Conservation (phyloP, 148 eudicot species). For the Cornus controversa region DNA sequence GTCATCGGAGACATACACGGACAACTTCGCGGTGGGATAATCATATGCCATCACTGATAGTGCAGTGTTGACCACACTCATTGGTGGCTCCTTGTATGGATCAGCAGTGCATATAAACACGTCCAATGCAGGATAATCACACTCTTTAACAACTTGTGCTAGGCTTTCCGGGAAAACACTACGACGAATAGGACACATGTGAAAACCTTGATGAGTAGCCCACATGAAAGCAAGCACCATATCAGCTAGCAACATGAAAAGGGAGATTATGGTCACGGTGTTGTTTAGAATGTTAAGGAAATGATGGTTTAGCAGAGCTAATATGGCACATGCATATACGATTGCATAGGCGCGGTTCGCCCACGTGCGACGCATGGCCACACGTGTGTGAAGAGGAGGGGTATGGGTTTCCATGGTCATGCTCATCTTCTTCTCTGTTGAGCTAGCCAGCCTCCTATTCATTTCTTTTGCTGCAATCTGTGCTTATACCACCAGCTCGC, state of each 20-base stretch:
- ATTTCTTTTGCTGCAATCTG: no score
- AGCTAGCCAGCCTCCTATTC: no score
- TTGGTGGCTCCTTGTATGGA: slow-evolving; percentile 6
- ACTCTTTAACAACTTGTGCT: neutral
- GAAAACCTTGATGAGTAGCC: neutral
- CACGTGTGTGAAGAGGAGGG: neutral
- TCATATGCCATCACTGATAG: neutral
- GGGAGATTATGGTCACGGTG: neutral
- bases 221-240: neutral
- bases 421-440: neutral
- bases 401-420: neutral
- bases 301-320: slow-evolving; percentile 2
- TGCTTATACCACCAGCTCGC: no score
- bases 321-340: neutral
- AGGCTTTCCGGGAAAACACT: slow-evolving; percentile 5
- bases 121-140: neutral
- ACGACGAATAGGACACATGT: neutral
- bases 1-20: slow-evolving; percentile 6
- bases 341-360: neutral
- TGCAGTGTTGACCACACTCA: slow-evolving; percentile 1
- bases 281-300: neutral
- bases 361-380: neutral
- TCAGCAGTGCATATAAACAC: slow-evolving; percentile 6
- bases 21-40: neutral
- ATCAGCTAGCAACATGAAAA: neutral